A percentile compares a stretch with the other conserved stretches of the same genome.
Evolutionary conservation across 192 early-diverging fungal species (phyloP).

Genomic region (Coemansia sp.): DNA sequence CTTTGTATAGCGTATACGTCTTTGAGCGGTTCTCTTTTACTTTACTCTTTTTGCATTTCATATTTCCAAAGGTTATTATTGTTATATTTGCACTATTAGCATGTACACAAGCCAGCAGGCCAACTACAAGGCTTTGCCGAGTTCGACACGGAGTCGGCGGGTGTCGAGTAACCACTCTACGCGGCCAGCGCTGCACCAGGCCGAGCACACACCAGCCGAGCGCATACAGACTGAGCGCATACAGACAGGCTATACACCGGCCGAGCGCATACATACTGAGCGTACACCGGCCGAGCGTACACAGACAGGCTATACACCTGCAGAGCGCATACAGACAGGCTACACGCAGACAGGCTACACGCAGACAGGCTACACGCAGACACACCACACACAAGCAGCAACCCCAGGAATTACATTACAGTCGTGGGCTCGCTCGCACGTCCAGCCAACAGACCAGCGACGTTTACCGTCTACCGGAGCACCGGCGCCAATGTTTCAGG

Average conservation of each 20-base stretch:
- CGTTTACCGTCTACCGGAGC: not conserved
- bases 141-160: slow-evolving; percentile 45
- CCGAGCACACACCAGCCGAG: slow-evolving; percentile 1
- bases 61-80: not conserved
- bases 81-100: slow-evolving; percentile 12
- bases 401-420: slow-evolving; percentile 31
- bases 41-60: slow-evolving; percentile 4
- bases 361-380: too few species aligned
- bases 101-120: slow-evolving; percentile 45
- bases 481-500: slow-evolving; percentile 25
- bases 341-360: too few species aligned
- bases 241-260: too few species aligned
- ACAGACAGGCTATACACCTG: too few species aligned
- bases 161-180: slow-evolving; percentile 33
- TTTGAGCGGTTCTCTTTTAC: not conserved
- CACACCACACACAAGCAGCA: not conserved
- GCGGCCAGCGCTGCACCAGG: slow-evolving; percentile 40
- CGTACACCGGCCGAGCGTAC: too few species aligned
- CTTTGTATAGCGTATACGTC: slow-evolving; percentile 1
- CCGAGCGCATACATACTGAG: too few species aligned
- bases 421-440: slow-evolving; percentile 46
- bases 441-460: slow-evolving; percentile 11
- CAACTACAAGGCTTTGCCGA: slow-evolving; percentile 40
- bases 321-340: too few species aligned
- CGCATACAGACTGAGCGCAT: too few species aligned